Evolutionary conservation across 2,329 filamentous ascomycete species (phyloP).

Genomic region (Cercospora sesami): DNA sequence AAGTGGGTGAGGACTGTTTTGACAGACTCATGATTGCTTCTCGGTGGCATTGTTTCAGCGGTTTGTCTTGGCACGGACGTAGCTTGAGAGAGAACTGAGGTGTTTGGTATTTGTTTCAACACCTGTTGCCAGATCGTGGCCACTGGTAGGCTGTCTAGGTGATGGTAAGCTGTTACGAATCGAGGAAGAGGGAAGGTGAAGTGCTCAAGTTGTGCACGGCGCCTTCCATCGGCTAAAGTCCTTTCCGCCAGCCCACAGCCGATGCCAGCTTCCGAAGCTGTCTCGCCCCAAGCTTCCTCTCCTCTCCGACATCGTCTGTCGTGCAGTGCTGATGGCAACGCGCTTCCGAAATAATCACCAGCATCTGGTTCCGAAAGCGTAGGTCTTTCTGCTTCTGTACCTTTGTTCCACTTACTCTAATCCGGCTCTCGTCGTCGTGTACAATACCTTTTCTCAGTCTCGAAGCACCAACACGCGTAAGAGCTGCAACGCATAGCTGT

Average conservation of each 20-base stretch:
- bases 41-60: neutral
- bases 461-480: neutral
- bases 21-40: neutral
- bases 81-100: neutral
- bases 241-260: neutral
- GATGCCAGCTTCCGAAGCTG: neutral
- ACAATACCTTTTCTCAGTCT: neutral
- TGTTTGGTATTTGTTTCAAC: neutral
- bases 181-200: neutral
- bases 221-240: neutral
- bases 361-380: neutral
- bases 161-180: neutral
- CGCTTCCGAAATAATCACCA: neutral
- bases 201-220: neutral
- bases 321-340: neutral
- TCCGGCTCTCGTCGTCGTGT: neutral
- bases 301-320: conserved; percentile 6
- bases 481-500: neutral
- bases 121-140: neutral
- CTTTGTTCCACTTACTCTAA: neutral
- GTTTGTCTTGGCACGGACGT: neutral
- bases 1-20: neutral
- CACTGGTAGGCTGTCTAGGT: neutral
- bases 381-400: neutral
- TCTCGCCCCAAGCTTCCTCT: neutral